phyloP scores from a whole-genome alignment of 768 basidiomycete species.

The Leccinum longicurvipes region DNA sequence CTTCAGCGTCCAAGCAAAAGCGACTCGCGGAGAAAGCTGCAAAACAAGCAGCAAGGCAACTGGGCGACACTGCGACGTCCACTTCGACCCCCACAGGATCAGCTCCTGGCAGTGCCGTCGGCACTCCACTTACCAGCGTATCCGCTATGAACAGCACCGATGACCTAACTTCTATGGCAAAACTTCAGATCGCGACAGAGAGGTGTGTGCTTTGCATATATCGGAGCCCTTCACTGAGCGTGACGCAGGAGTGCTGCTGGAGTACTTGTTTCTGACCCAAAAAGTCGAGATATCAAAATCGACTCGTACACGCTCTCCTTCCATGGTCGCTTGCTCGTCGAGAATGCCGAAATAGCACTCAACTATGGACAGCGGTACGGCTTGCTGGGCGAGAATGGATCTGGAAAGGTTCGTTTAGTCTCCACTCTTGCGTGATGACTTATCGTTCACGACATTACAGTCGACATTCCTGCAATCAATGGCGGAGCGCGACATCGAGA shows the following conservation, averaged over 20 bases:
- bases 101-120: conserved; percentile 55
- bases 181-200: conserved; percentile 85
- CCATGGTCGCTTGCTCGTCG: conserved; percentile 85
- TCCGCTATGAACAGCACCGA: conserved; percentile 80
- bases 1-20: conserved; percentile 87
- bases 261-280: conserved; percentile 88
- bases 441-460: conserved; percentile 36
- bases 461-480: conserved; percentile 96
- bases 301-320: conserved; percentile 94
- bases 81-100: conserved; percentile 65
- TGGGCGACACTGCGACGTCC: conserved; percentile 42
- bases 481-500: conserved; percentile 91
- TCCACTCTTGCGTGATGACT: conserved; percentile 1
- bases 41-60: conserved; percentile 63
- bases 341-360: conserved; percentile 63
- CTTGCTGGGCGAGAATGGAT: conserved; percentile 94
- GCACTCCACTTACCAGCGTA: conserved; percentile 80
- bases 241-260: conserved; percentile 76
- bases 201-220: conserved; percentile 45
- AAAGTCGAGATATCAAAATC: conserved; percentile 96
- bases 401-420: conserved; percentile 78
- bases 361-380: conserved; percentile 95
- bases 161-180: conserved; percentile 82
- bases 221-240: conserved; percentile 3
- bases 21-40: conserved; percentile 93